A percentile compares a stretch with the other conserved stretches of the same genome.
Conservation (phyloP, 371 early-diverging fungal species). For the Mucor piriformis region DNA sequence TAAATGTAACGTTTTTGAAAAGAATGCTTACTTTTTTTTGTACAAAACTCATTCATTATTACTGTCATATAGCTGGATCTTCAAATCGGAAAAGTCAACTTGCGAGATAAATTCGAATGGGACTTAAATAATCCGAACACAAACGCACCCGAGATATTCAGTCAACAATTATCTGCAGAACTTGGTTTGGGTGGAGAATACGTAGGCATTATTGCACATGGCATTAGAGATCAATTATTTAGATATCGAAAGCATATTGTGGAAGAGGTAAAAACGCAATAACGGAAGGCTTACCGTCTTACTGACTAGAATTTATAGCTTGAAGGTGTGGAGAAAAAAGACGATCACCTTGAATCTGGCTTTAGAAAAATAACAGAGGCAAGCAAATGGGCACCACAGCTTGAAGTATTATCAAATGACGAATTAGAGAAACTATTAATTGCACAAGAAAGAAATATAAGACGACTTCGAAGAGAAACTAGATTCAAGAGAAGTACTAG, state of each 20-base stretch:
- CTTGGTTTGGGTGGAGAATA: slow-evolving; percentile 93
- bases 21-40: neutral
- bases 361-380: slow-evolving; percentile 72
- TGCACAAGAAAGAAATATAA: slow-evolving; percentile 81
- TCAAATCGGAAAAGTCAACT: slow-evolving; percentile 79
- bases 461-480: slow-evolving; percentile 42
- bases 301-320: slow-evolving; percentile 23
- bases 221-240: slow-evolving; percentile 87
- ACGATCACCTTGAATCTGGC: slow-evolving; percentile 52
- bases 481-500: slow-evolving; percentile 36
- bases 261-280: slow-evolving; percentile 49
- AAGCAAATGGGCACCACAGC: slow-evolving; percentile 79
- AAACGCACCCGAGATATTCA: slow-evolving; percentile 84
- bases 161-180: slow-evolving; percentile 78
- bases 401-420: slow-evolving; percentile 79
- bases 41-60: neutral
- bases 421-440: slow-evolving; percentile 80
- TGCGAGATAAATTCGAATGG: slow-evolving; percentile 95
- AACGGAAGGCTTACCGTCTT: too few species aligned
- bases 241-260: slow-evolving; percentile 69
- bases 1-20: slow-evolving; percentile 34
- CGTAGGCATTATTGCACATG: slow-evolving; percentile 81
- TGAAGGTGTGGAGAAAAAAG: slow-evolving; percentile 36
- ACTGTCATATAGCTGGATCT: slow-evolving; percentile 80
- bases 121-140: slow-evolving; percentile 70